A percentile compares a stretch with the other conserved stretches of the same genome.
Conservation (phyloP, 306 rosid genomes). For the Rosa multiflora region DNA sequence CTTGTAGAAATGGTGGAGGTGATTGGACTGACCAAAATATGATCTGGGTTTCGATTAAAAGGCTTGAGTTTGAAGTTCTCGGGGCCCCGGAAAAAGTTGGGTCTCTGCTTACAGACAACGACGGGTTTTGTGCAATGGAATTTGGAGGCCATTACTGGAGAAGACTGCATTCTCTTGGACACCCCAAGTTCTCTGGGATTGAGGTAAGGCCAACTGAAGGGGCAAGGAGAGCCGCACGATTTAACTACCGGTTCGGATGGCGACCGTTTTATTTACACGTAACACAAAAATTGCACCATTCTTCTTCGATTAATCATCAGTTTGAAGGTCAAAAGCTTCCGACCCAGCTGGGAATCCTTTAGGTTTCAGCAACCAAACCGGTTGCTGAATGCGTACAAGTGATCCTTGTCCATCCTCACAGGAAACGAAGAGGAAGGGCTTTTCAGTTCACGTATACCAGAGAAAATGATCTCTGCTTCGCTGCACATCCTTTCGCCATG, state of each 20-base stretch:
- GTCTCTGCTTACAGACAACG: background rate
- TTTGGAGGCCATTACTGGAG: conserved; percentile 11
- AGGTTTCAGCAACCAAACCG: too few species aligned
- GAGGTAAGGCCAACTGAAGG: background rate
- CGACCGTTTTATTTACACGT: background rate
- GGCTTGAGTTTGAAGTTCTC: background rate
- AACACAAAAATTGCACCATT: background rate
- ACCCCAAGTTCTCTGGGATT: background rate
- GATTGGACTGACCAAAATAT: background rate
- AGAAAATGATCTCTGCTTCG: too few species aligned
- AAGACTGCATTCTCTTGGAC: conserved; percentile 5
- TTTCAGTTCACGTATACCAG: too few species aligned
- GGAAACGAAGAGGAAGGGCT: too few species aligned
- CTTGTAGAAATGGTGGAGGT: conserved; percentile 3
- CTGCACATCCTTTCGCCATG: too few species aligned
- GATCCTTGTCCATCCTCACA: too few species aligned
- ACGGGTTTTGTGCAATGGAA: conserved; percentile 1
- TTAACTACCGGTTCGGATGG: background rate
- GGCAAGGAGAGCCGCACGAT: background rate
- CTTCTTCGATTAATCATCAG: too few species aligned
- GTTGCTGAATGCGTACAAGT: too few species aligned
- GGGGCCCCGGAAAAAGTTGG: conserved; percentile 1
- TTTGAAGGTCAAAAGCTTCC: too few species aligned
- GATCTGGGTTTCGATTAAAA: background rate
- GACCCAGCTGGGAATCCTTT: too few species aligned